phyloP scores from a whole-genome alignment of 164 flowering plant species.

The Litsea cubeba region DNA sequence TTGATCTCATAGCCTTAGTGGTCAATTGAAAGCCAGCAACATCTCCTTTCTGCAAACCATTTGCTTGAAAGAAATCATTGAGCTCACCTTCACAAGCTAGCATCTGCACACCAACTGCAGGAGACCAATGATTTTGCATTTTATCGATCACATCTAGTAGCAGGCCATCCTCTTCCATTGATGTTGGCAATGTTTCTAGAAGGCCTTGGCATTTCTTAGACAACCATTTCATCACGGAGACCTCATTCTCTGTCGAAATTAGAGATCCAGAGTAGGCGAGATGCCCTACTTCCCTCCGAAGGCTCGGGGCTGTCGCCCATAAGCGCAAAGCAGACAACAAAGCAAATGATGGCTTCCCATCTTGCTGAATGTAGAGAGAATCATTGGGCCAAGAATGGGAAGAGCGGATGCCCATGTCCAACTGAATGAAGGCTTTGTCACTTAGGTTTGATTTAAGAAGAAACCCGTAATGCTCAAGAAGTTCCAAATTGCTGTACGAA shows the following conservation, averaged over 20 bases:
- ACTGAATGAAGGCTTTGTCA: slow-evolving; percentile 65
- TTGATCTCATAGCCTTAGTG: slow-evolving; percentile 27
- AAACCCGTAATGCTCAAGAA: slow-evolving; percentile 96
- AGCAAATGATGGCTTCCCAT: slow-evolving; percentile 85
- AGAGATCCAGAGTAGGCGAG: slow-evolving; percentile 69
- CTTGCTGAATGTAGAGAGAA: slow-evolving; percentile 52
- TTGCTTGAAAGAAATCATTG: slow-evolving; percentile 33
- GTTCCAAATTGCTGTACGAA: slow-evolving; percentile 86
- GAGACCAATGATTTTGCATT: slow-evolving; percentile 17
- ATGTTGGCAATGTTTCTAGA: slow-evolving; percentile 49
- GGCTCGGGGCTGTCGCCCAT: slow-evolving; percentile 57
- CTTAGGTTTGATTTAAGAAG: slow-evolving; percentile 62
- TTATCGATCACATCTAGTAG: slow-evolving; percentile 38
- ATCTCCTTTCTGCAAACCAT: slow-evolving; percentile 12
- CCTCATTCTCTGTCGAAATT: slow-evolving; percentile 68
- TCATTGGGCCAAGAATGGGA: slow-evolving; percentile 61
- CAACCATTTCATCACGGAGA: slow-evolving; percentile 50
- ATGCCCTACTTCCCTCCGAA: slow-evolving; percentile 54
- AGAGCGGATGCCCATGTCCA: slow-evolving; percentile 42
- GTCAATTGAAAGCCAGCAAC: slow-evolving; percentile 14
- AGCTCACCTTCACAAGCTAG: slow-evolving; percentile 32
- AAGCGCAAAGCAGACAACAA: slow-evolving; percentile 67
- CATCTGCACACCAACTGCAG: slow-evolving; percentile 19
- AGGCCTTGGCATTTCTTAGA: slow-evolving; percentile 33
- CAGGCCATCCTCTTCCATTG: slow-evolving; percentile 49